A percentile compares a stretch with the other conserved stretches of the same genome.
Conservation (phyloP, 352 stramenopile species). For the Phytopythium chamaehyphon region DNA sequence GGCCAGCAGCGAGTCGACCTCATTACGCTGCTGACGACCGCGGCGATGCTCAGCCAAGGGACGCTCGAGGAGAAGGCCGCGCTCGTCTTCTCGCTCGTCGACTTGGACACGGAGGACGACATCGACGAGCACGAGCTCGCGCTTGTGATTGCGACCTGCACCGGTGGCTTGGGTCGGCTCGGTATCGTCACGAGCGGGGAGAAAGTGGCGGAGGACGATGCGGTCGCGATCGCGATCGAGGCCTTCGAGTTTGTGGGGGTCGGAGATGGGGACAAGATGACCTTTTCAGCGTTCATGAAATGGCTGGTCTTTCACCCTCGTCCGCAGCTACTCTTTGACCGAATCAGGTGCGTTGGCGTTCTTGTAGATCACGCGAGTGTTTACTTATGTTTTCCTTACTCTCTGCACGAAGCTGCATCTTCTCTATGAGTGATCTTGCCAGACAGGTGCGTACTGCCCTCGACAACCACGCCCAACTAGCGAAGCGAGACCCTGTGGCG, state of each 20-base stretch:
- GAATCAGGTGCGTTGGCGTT: constrained; percentile 26
- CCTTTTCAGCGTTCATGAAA: constrained; percentile 46
- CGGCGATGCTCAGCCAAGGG: constrained; percentile 41
- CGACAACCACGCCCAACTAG: constrained; percentile 8
- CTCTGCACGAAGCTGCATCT: constrained; percentile 27
- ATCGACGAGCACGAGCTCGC: constrained; percentile 67
- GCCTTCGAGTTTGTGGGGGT: constrained; percentile 62
- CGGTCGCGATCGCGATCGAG: constrained; percentile 53
- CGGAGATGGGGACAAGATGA: constrained; percentile 71
- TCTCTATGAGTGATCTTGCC: constrained; percentile 33
- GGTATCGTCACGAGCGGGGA: constrained; percentile 11
- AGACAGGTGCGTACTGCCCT: constrained; percentile 27
- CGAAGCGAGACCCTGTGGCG: constrained; percentile 13
- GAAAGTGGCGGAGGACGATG: constrained; percentile 35
- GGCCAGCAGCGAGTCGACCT: constrained; percentile 36
- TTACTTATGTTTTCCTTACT: not conserved
- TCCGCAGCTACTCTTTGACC: constrained; percentile 48
- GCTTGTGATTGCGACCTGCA: constrained; percentile 53
- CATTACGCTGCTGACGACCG: constrained; percentile 44
- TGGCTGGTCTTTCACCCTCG: constrained; percentile 69
- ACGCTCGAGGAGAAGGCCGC: constrained; percentile 42
- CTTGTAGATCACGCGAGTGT: not conserved
- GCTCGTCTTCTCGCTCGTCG: constrained; percentile 65
- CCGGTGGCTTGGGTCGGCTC: constrained; percentile 35
- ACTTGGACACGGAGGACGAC: constrained; percentile 74